Conservation (phyloP, 306 rosid species). For the Castanospermum australe region DNA sequence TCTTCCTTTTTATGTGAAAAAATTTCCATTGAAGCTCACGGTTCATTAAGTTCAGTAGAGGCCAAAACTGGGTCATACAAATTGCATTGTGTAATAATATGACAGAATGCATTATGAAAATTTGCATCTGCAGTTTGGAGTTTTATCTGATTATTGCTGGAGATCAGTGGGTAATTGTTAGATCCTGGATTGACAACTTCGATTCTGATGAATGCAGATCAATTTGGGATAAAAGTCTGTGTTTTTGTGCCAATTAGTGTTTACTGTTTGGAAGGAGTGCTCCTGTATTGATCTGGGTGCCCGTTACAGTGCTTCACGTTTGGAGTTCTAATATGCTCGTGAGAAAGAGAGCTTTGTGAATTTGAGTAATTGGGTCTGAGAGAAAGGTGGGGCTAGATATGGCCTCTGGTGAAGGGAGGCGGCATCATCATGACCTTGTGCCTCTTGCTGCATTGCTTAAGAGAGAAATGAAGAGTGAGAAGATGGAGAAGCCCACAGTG, state of each 20-base stretch:
- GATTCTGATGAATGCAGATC: slow-evolving; percentile 52
- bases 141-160: slow-evolving; percentile 23
- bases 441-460: slow-evolving; percentile 92
- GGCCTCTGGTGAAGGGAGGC: slow-evolving; percentile 74
- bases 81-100: neutral
- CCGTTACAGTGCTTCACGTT: neutral
- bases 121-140: slow-evolving; percentile 10
- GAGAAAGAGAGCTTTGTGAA: slow-evolving; percentile 29
- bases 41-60: slow-evolving; percentile 12
- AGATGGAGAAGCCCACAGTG: slow-evolving; percentile 86
- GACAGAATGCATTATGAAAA: neutral
- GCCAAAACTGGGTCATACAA: slow-evolving; percentile 1
- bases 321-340: slow-evolving; percentile 34
- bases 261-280: neutral
- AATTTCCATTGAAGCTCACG: neutral
- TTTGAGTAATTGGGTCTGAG: slow-evolving; percentile 28
- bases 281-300: slow-evolving; percentile 7
- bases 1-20: neutral
- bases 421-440: slow-evolving; percentile 67
- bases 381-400: slow-evolving; percentile 40
- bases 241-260: slow-evolving; percentile 21
- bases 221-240: slow-evolving; percentile 19
- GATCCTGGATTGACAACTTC: slow-evolving; percentile 30
- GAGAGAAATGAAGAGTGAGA: slow-evolving; percentile 87
- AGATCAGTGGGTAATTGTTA: slow-evolving; percentile 8